Conservation (phyloP, 2,329 filamentous ascomycete species). For the Metarhizium album region DNA sequence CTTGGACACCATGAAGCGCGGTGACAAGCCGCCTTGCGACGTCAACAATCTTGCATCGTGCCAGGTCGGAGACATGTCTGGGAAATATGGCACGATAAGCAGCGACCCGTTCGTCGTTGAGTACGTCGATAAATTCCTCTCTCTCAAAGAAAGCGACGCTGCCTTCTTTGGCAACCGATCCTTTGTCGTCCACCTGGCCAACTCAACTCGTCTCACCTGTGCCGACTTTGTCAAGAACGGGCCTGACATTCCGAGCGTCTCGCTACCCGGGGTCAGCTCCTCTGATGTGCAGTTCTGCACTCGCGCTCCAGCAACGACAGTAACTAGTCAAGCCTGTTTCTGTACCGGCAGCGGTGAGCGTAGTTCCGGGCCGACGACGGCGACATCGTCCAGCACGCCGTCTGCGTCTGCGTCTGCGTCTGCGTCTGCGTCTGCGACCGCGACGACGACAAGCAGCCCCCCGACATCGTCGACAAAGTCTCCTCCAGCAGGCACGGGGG, state of each 20-base stretch:
- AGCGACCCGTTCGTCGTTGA: slow-evolving; percentile 36
- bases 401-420: too few species aligned
- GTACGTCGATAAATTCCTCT: slow-evolving; percentile 47
- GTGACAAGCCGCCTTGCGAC: slow-evolving; percentile 53
- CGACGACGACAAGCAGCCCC: neutral
- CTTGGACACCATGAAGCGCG: slow-evolving; percentile 59
- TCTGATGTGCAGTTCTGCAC: too few species aligned
- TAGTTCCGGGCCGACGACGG: neutral
- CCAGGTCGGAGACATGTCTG: slow-evolving; percentile 65
- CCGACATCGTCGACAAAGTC: neutral
- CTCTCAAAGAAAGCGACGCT: slow-evolving; percentile 37
- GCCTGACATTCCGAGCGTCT: neutral
- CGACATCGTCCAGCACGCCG: neutral
- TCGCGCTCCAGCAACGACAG: too few species aligned
- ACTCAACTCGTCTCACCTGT: slow-evolving; percentile 53
- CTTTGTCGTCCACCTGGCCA: slow-evolving; percentile 52
- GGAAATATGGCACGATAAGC: slow-evolving; percentile 58
- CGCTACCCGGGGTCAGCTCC: neutral
- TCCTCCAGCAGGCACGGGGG: neutral
- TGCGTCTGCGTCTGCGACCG: too few species aligned
- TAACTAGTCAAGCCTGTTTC: too few species aligned
- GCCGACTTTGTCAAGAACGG: slow-evolving; percentile 40
- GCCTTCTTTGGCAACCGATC: slow-evolving; percentile 57
- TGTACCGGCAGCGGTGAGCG: too few species aligned
- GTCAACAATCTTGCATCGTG: slow-evolving; percentile 46